Evolutionary conservation across 1,284 basidiomycete species (phyloP), one percentile per base, ranked within the genome.

Genomic region (Rugosomyces carneus): DNA sequence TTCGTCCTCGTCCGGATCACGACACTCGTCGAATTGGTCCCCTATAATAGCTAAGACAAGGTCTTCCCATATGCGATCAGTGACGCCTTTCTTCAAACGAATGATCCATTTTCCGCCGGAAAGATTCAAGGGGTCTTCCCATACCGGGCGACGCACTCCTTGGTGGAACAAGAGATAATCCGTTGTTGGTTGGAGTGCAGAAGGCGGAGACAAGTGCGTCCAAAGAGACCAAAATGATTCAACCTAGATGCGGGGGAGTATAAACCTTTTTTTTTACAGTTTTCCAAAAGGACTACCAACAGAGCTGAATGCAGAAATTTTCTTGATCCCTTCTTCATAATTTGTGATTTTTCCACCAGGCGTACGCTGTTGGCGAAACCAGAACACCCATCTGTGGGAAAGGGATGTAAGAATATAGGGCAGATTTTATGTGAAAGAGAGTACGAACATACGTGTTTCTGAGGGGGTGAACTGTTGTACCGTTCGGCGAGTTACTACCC

Each of bases 101-200:
- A 93, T 80, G 52, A 89, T 89, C 89, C 90, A 93, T 67, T 93
- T 93, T n/a, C 90, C 90, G 21, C 90, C 90, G n/a, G 77, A 63
- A 42, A 84, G 68, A 63, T 93, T 93, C 45, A 90, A 70, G 1
- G 89, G 88, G 64, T 93, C 91, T 63, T 93, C 90, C 90, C 91
- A 93, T 6, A 93, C 85, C 1, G 91, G 90, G 47, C 89, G 75
- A 24, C 80, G 81, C 44, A 93, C 72, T 39, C 83, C 84, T 2
- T 80, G 71, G 59, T 91, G 89, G 68, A 93, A 93, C 50, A 93
- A 75, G 40, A 93, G 78, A 53, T 89, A 89, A 64, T 91, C 88
- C 5, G 88, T 89, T 3, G 88, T 90, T 15, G 89, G 86, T 18
- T 77, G 70, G 21, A 89, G 72, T 6, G 72, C 70, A 2, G 84